Evolutionary conservation across 495 filamentous ascomycete species (phyloP), one percentile per base, ranked within the genome.

Genomic region (Aspergillus avenaceus): DNA sequence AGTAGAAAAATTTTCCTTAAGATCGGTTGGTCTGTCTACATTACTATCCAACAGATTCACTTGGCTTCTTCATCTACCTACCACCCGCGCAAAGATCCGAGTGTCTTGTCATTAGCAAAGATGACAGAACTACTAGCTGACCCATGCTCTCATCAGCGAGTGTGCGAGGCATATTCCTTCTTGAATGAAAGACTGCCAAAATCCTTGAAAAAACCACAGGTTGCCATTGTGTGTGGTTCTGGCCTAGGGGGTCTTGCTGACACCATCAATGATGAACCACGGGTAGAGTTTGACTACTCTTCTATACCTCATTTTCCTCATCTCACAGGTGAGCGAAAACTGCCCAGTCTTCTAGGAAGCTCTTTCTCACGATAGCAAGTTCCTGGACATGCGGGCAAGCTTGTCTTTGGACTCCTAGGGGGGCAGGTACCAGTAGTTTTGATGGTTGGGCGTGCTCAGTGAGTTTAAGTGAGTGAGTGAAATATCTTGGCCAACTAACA

Each of bases 391-490:
- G 86, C 80, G 37, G 85, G 87, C 27, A 87, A 85, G 60, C 68
- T 91, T 42, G 77, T 90, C 8, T 89, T 90, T 64, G 84, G 87
- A 4, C 59, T 79, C 7, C 67, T 90, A 31, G 79, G 79, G 7
- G 52, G 69, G 25, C 71, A 73, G 45, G 77, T 76, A 9, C 81
- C 85, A 1, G 78, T 81, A 4, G 83, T 88, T 4, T 72, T 90
- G 57, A 84, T 91, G 76, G 81, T 86, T 61, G 87, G 87, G 29
- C 75, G 87, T 56, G 77, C 78, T 50, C 87, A 90, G 87, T 90
- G 16, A 8, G 34, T 38, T 38, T 21, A 8, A n/a, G 21, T 7
- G 1, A 18, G n/a, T 8, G n/a, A 2, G 21, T 21, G 16, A 38
- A 9, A 38, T 7, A 8, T 6, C 8, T 2, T 38, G 16, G 8